These are phyloP conservation scores for Paramecium sexaurelia DNA, from an alignment of 73 alveolate species.

Conservation along the genomic window DNA sequence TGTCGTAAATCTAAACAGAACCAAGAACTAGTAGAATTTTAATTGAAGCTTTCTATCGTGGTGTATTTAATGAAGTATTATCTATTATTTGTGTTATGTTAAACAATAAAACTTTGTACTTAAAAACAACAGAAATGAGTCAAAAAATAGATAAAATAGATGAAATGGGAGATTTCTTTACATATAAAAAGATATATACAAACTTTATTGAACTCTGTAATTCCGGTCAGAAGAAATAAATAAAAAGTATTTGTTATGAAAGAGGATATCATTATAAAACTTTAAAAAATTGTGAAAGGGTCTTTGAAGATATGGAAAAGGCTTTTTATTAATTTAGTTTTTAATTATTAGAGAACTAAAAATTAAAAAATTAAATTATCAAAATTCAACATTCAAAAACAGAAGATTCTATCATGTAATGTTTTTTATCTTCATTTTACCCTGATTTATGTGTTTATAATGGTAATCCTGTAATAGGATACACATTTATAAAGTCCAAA, in stretches of 20 bases:
- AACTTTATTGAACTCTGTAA: background rate
- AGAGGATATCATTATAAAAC: constrained; percentile 12
- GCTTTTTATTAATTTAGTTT: background rate
- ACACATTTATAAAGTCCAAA: background rate
- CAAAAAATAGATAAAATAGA: background rate
- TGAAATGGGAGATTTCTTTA: background rate
- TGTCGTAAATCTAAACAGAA: constrained; percentile 99
- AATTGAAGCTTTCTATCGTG: background rate
- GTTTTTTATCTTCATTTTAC: background rate
- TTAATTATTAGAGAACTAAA: background rate
- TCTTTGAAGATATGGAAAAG: background rate
- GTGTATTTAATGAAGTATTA: background rate
- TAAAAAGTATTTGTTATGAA: background rate
- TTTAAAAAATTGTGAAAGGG: background rate
- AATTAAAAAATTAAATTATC: background rate
- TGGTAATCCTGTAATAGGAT: background rate
- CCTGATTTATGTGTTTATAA: constrained; percentile 24
- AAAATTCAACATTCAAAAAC: background rate
- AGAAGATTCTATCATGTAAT: background rate
- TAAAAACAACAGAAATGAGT: background rate
- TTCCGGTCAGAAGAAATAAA: background rate
- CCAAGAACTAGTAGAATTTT: constrained; percentile 73
- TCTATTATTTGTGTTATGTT: constrained; percentile 3
- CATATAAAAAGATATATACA: background rate
- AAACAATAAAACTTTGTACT: background rate